A percentile compares a stretch with the other conserved stretches of the same genome.
Evolutionary conservation across 805 yeast genomes (phyloP).

Genomic region (Candida glaebosa): DNA sequence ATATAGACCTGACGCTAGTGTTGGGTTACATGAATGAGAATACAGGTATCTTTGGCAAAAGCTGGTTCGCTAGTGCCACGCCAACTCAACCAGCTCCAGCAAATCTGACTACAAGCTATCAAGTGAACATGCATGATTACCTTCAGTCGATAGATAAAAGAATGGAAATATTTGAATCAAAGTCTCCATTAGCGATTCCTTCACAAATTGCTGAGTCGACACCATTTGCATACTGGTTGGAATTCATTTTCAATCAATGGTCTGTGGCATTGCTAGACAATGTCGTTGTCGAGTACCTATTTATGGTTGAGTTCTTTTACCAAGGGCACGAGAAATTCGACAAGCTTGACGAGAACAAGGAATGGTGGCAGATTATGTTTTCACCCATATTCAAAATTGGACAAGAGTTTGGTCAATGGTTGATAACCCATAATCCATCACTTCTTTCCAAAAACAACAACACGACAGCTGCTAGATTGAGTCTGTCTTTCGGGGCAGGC

Average conservation of each 20-base stretch:
- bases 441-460: conserved; percentile 17
- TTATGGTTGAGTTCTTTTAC: conserved; percentile 68
- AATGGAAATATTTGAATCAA: conserved; percentile 45
- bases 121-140: conserved; percentile 47
- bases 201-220: conserved; percentile 84
- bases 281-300: conserved; percentile 70
- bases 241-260: conserved; percentile 69
- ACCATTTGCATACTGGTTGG: conserved; percentile 63
- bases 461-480: conserved; percentile 24
- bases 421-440: conserved; percentile 39
- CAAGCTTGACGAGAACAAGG: conserved; percentile 16
- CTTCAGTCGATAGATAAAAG: conserved; percentile 53
- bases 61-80: conserved; percentile 18
- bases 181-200: conserved; percentile 58
- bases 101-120: conserved; percentile 1
- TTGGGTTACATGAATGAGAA: conserved; percentile 37
- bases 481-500: conserved; percentile 24
- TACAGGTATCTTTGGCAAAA: conserved; percentile 19
- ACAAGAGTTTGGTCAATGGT: conserved; percentile 45
- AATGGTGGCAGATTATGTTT: conserved; percentile 39
- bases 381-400: conserved; percentile 37
- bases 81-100: neutral
- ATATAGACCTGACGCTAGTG: conserved; percentile 53
- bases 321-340: conserved; percentile 38
- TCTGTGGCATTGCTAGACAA: conserved; percentile 73